Evolutionary conservation across 139 green algal genomes (phyloP), one percentile per base, ranked within the genome.

Genomic region (Asterochloris erici): DNA sequence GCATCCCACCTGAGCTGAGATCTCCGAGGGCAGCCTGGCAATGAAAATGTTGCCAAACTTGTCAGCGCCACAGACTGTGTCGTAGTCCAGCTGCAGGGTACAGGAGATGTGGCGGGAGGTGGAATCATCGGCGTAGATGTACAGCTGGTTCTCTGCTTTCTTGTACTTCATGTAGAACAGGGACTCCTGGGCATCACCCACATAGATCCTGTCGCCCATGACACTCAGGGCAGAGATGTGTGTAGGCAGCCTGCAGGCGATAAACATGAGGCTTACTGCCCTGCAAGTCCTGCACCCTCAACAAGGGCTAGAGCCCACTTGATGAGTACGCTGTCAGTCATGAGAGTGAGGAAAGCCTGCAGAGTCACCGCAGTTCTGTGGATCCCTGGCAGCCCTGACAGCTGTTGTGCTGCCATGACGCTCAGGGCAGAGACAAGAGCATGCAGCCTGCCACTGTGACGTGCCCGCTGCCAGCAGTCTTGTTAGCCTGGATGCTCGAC

Each of bases 41-140:
- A 99, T 87, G 77, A 90, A 94, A 29, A 99, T 38, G 88, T 99
- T 99, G 74, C 97, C 96, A 87, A 99, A 99, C 88, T 98, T 98
- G 89, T 99, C 97, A 11, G 83, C 96, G 26, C 87, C 91, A 12
- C 90, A 93, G 28, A 98, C 83, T 10, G 95, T 99, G 92, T 99
- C 96, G 85, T 98, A 99, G 90, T 99, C 97, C 19, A 99, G 88
- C 27, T 88, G 91, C 73, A 96, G 85, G 24, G 91, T 76, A 12
- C 89, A 77, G 0, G 94, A 96, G 54, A 98, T 70, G 92, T 97
- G 96, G 27, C 97, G 90, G 6, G 94, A 85, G 19, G 92, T 77
- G 10, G 87, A 82, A 86, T 99, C 96, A 87, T 99, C 97, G 0
- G 97, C 97, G 87, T 98, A 98, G 26, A 95, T 87, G 89, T 99